These are phyloP conservation scores for Coprinopsis strossmayeri DNA, from an alignment of 768 basidiomycete species.

Conservation along the genomic window DNA sequence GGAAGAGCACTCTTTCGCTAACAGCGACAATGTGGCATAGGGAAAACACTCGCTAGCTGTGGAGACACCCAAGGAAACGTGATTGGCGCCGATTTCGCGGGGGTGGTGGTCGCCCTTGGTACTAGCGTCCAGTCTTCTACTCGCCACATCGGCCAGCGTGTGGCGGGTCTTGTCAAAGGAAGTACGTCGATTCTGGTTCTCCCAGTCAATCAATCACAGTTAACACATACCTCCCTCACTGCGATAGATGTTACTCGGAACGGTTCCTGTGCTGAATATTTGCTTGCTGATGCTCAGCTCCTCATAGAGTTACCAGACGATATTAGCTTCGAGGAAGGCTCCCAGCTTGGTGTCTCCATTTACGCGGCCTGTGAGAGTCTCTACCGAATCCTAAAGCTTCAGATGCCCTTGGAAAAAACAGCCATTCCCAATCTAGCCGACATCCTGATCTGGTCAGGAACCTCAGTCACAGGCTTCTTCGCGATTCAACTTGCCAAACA, in stretches of 20 bases:
- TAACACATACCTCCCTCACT: conserved; percentile 4
- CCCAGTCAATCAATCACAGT: conserved; percentile 2
- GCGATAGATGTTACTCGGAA: background rate
- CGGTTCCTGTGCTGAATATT: conserved; percentile 13
- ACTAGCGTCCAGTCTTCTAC: conserved; percentile 13
- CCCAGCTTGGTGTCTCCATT: conserved; percentile 16
- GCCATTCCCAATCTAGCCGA: too few species aligned
- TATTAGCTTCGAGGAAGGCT: conserved; percentile 17
- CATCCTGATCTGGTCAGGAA: conserved; percentile 17
- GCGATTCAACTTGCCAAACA: conserved; percentile 20
- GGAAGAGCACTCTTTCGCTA: too few species aligned
- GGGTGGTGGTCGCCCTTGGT: conserved; percentile 15
- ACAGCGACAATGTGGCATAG: too few species aligned
- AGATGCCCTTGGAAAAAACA: too few species aligned
- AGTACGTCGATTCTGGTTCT: conserved; percentile 9
- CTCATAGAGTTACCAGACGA: conserved; percentile 17
- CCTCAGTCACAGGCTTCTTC: conserved; percentile 13
- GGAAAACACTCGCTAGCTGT: conserved; percentile 14
- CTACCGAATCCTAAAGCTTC: conserved; percentile 15
- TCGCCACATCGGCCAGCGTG: conserved; percentile 15
- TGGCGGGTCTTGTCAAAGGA: conserved; percentile 19
- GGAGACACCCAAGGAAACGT: conserved; percentile 15
- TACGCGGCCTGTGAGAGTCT: conserved; percentile 15
- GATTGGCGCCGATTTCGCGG: conserved; percentile 20
- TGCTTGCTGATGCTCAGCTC: conserved; percentile 11